phyloP scores from a whole-genome alignment of 179 eudicot genomes.

The Drosera spatulata region DNA sequence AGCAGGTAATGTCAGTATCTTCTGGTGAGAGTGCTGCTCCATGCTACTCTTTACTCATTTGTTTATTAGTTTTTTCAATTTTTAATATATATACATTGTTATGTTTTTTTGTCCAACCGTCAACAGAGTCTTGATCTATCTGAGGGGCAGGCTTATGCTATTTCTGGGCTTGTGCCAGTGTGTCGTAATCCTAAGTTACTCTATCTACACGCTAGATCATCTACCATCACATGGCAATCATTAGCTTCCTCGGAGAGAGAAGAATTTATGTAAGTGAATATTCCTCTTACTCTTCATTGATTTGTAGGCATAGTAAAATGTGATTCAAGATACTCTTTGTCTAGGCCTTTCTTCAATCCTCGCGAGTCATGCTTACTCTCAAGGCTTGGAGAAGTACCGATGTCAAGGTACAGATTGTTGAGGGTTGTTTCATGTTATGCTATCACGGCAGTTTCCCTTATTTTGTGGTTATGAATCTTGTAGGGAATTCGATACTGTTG shows the following conservation, averaged over 20 bases:
- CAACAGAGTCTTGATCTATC: conserved; percentile 48
- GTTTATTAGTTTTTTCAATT: background rate
- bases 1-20: conserved; percentile 39
- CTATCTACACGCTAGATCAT: conserved; percentile 72
- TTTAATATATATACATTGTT: too few relatives aligned
- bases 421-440: conserved; percentile 1
- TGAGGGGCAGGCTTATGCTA: conserved; percentile 74
- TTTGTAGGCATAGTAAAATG: background rate
- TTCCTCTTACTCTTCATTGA: background rate
- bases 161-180: conserved; percentile 61
- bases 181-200: conserved; percentile 47
- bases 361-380: conserved; percentile 52
- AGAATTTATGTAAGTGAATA: conserved; percentile 43
- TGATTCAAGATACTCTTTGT: conserved; percentile 3
- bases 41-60: background rate
- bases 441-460: conserved; percentile 8
- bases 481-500: conserved; percentile 91
- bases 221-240: conserved; percentile 59
- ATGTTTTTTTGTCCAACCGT: background rate
- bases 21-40: background rate
- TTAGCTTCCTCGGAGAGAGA: conserved; percentile 34
- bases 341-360: conserved; percentile 70
- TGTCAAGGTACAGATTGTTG: conserved; percentile 45
- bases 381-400: conserved; percentile 52
- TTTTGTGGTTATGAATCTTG: conserved; percentile 8